Conservation (phyloP, 371 early-diverging fungal species). For the Mortierella sp. region DNA sequence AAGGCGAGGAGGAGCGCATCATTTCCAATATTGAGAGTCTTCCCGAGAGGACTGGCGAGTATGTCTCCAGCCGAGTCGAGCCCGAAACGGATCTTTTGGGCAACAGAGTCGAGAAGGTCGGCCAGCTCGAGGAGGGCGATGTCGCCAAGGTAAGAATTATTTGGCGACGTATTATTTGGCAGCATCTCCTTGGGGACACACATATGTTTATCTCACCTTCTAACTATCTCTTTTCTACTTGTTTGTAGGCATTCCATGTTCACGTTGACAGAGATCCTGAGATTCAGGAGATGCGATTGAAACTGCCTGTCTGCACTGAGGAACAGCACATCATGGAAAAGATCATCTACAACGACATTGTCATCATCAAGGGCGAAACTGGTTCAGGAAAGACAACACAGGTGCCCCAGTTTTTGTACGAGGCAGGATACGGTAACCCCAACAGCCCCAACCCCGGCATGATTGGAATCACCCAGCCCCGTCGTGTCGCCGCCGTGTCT, state of each 20-base stretch:
- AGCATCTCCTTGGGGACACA: background rate
- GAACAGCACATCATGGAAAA: constrained; percentile 98
- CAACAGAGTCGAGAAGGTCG: constrained; percentile 36
- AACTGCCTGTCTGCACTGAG: constrained; percentile 93
- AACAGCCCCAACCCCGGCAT: constrained; percentile 87
- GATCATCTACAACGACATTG: constrained; percentile 86
- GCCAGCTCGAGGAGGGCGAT: constrained; percentile 42
- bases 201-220: background rate
- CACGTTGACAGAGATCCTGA: constrained; percentile 80
- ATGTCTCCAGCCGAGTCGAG: constrained; percentile 41
- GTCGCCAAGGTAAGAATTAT: constrained; percentile 38
- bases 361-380: constrained; percentile 97
- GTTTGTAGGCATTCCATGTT: constrained; percentile 88
- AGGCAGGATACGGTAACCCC: constrained; percentile 94
- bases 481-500: constrained; percentile 99
- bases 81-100: constrained; percentile 53
- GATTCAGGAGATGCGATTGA: constrained; percentile 81
- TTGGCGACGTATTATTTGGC: too few relatives aligned
- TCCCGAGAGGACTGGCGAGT: constrained; percentile 45
- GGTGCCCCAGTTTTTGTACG: constrained; percentile 98
- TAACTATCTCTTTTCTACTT: background rate
- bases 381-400: constrained; percentile 99
- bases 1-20: constrained; percentile 39
- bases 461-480: constrained; percentile 98
- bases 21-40: constrained; percentile 56